Evolutionary conservation across 805 yeast genomes (phyloP), one percentile per base, ranked within the genome.

Genomic region (Ogataea paraovalis): DNA sequence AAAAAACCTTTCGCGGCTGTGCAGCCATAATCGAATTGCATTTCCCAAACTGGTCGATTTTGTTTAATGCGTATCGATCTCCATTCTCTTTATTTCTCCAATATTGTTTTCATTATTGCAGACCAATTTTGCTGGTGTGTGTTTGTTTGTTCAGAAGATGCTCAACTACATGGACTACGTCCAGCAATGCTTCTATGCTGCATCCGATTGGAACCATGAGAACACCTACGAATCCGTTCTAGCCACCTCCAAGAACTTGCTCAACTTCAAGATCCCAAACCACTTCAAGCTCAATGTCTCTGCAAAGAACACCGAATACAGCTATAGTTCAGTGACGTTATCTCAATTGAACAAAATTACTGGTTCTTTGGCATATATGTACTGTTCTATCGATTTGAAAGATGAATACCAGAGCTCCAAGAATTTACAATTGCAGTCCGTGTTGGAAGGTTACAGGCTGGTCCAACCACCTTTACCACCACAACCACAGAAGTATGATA

Each of bases 161-260:
- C 71, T 82, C 51, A 76, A 80, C 39, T 91, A 86, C 69, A 89
- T 92, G 96, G 96, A 92, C 57, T 85, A 84, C 64, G 78, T 92
- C 28, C 83, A 84, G 56, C 74, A 77, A 65, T 78, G 87, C 55
- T 92, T 87, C 68, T 79, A 84, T 63, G 66, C 72, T 34, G 64
- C 84, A 21, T 82, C 95, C 1, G 75, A 76, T 4, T 91, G 97
- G 97, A 81, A 83, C 56, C 78, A 79, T 48, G 88, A 87, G 53
- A 85, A 85, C 64, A 76, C 86, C 32, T 89, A 85, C 60, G 84
- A 89, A 44, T 80, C 83, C 56, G 74, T 92, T 19, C 78, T 84
- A 2, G 82, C 84, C n/a, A 81, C 90, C 0, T 79, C 92, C 0
- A 76, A 74, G 47, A 79, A 79, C 45, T 65, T 92, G 32, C 74